These are phyloP conservation scores for Cephalotrichum gorgonifer DNA, from an alignment of 2,329 filamentous ascomycete species.

Conservation along the genomic window DNA sequence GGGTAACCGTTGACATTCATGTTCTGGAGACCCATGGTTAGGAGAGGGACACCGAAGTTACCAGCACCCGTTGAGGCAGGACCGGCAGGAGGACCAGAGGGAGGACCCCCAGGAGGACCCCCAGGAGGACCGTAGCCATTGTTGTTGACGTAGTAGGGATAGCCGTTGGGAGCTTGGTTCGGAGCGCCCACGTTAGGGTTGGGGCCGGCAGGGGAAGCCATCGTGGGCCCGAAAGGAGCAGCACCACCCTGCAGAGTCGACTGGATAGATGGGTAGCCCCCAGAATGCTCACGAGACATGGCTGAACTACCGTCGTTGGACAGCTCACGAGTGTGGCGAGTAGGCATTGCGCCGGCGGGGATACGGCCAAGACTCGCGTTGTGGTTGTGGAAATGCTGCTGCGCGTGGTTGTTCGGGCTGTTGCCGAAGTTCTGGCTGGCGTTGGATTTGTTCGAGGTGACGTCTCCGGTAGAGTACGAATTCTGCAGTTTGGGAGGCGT, in stretches of 20 bases:
- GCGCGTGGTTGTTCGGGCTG: conserved; percentile 48
- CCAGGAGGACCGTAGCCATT: too few species aligned
- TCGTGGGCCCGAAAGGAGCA: conserved; percentile 62
- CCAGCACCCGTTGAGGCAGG: conserved; percentile 16
- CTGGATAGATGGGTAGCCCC: conserved; percentile 49
- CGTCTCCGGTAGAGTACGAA: conserved; percentile 83
- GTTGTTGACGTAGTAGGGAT: conserved; percentile 3
- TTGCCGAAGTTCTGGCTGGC: conserved; percentile 29
- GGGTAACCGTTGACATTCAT: conserved; percentile 30
- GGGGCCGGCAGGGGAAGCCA: conserved; percentile 18
- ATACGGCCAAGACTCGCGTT: conserved; percentile 76
- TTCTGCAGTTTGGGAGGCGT: conserved; percentile 68
- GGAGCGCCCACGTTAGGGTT: conserved; percentile 16
- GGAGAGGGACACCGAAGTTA: conserved; percentile 41
- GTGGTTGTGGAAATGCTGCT: conserved; percentile 63
- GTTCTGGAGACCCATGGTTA: conserved; percentile 59
- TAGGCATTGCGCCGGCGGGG: conserved; percentile 53
- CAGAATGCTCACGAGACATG: conserved; percentile 30
- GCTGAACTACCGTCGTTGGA: conserved; percentile 36
- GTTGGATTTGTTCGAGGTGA: conserved; percentile 67
- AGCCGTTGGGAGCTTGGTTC: conserved; percentile 11
- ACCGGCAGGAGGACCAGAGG: conserved; percentile 3
- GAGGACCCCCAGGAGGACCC: too few species aligned
- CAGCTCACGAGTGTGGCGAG: conserved; percentile 65
- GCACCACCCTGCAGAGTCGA: conserved; percentile 73